Conservation (phyloP, 106 monocot species). For the Dendrobium officinale region DNA sequence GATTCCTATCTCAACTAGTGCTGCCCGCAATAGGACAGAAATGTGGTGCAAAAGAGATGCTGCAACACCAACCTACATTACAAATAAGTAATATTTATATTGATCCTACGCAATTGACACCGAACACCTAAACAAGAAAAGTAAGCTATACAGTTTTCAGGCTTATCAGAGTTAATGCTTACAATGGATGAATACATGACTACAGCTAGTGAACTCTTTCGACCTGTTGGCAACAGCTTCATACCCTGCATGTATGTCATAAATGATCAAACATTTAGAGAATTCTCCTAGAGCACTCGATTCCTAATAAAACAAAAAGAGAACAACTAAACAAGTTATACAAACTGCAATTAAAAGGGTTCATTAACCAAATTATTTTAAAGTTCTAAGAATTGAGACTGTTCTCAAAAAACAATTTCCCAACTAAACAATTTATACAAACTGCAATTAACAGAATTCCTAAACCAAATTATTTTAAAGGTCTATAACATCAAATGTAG, state of each 20-base stretch:
- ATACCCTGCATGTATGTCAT: constrained; percentile 28
- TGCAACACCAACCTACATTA: constrained; percentile 62
- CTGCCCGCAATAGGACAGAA: constrained; percentile 53
- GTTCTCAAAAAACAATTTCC: background rate
- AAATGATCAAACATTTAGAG: background rate
- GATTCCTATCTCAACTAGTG: constrained; percentile 81
- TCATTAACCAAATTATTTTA: background rate
- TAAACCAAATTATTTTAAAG: background rate
- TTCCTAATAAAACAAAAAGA: background rate
- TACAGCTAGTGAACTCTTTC: constrained; percentile 48
- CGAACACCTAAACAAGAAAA: background rate
- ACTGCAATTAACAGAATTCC: background rate
- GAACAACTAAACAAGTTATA: background rate
- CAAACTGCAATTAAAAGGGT: background rate
- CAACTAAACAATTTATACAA: background rate
- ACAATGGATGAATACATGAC: constrained; percentile 53
- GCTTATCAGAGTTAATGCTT: constrained; percentile 8
- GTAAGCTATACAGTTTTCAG: background rate
- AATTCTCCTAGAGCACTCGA: background rate
- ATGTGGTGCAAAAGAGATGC: constrained; percentile 64
- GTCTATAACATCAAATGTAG: background rate
- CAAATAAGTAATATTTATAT: background rate
- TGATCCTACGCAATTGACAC: background rate
- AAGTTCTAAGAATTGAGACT: background rate
- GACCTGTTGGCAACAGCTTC: constrained; percentile 48